These are phyloP conservation scores for Seiridium cupressi DNA, from an alignment of 2,329 filamentous ascomycete species.

Conservation along the genomic window DNA sequence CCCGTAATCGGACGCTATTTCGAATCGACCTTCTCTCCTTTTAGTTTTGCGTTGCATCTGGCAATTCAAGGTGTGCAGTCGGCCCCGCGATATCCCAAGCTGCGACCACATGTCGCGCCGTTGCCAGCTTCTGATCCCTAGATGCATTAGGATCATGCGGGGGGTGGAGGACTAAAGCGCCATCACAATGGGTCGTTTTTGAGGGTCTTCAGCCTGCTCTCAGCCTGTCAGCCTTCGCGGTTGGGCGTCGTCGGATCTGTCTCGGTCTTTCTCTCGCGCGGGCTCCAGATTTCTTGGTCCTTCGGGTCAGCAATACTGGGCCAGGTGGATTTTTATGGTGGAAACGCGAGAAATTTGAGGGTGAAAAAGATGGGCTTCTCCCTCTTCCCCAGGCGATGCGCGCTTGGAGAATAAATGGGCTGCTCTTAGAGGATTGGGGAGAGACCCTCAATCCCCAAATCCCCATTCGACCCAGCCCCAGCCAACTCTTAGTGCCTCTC, in stretches of 20 bases:
- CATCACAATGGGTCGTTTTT: not conserved
- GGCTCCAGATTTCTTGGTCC: constrained; percentile 1
- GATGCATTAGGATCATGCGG: constrained; percentile 2
- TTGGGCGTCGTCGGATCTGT: constrained; percentile 4
- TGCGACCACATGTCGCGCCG: not conserved
- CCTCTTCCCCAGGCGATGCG: not conserved
- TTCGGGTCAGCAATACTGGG: not conserved
- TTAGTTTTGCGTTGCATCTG: too few species aligned
- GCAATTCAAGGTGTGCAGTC: not conserved
- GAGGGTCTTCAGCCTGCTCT: constrained; percentile 4
- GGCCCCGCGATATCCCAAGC: not conserved
- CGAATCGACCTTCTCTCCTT: too few species aligned
- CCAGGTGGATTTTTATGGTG: not conserved
- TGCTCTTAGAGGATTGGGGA: not conserved
- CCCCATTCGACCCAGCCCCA: not conserved
- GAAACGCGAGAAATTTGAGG: not conserved
- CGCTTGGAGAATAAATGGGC: constrained; percentile 3
- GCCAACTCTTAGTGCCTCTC: not conserved
- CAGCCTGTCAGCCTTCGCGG: constrained; percentile 6
- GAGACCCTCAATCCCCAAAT: not conserved
- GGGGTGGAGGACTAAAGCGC: not conserved
- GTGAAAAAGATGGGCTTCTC: not conserved
- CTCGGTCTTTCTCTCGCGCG: constrained; percentile 3
- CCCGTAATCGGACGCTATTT: not conserved
- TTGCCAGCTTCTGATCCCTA: not conserved